Percentiles rank a stretch among this genome's conserved stretches.
phyloP scores from a whole-genome alignment of 164 flowering plant genomes.

The Nymphaea colorata region DNA sequence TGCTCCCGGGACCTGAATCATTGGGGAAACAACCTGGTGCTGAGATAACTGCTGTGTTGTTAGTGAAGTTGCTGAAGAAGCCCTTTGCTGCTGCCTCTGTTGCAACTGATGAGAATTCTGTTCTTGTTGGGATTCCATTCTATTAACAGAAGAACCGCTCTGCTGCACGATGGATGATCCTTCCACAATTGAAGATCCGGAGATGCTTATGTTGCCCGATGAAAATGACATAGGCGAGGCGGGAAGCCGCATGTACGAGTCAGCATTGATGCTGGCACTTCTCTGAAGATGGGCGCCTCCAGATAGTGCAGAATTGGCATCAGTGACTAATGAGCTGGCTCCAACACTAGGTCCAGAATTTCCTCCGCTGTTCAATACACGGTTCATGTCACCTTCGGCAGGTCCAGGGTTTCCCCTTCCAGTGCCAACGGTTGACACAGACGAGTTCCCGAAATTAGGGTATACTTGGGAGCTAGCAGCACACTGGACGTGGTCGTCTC shows the following conservation, averaged over 20 bases:
- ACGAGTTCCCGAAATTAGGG: slow-evolving; percentile 61
- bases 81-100: slow-evolving; percentile 56
- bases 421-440: slow-evolving; percentile 47
- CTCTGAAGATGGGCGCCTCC: slow-evolving; percentile 95
- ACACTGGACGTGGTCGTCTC: slow-evolving; percentile 52
- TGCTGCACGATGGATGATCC: slow-evolving; percentile 65
- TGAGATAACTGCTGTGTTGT: slow-evolving; percentile 26
- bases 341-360: slow-evolving; percentile 92
- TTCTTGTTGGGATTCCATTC: slow-evolving; percentile 38
- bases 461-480: slow-evolving; percentile 52
- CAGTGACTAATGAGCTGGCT: slow-evolving; percentile 91
- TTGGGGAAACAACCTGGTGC: slow-evolving; percentile 32
- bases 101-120: slow-evolving; percentile 31
- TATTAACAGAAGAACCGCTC: slow-evolving; percentile 7
- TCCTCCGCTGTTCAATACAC: slow-evolving; percentile 51
- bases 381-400: slow-evolving; percentile 63
- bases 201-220: slow-evolving; percentile 66
- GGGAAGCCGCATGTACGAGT: slow-evolving; percentile 68
- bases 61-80: slow-evolving; percentile 70
- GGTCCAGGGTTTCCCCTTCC: slow-evolving; percentile 42
- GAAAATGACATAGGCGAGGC: slow-evolving; percentile 92
- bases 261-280: slow-evolving; percentile 84
- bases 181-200: slow-evolving; percentile 72
- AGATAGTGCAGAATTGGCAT: slow-evolving; percentile 86
- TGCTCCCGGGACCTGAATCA: neutral